Conservation (phyloP, 371 early-diverging fungal genomes). For the Actinomortierella wolfii region DNA sequence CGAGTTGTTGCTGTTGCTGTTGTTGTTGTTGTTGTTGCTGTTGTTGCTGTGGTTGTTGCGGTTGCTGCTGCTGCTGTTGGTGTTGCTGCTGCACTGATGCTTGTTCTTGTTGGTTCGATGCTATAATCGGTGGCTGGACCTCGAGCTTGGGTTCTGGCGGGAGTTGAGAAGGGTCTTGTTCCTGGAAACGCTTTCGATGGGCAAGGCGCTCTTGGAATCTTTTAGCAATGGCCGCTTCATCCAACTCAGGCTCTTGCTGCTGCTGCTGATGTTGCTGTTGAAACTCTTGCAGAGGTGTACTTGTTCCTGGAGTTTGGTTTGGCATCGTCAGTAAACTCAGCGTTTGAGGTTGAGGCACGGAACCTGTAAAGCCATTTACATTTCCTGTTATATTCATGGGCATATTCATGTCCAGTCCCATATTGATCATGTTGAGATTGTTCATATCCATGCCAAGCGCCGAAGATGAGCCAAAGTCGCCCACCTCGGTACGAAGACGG, state of each 20-base stretch:
- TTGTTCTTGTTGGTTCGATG: too few species aligned
- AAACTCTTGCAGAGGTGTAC: background rate
- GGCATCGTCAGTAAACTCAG: conserved; percentile 36
- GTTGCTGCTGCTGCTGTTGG: conserved; percentile 9
- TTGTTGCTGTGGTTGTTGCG: conserved; percentile 3
- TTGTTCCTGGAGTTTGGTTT: conserved; percentile 10
- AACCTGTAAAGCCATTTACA: conserved; percentile 7
- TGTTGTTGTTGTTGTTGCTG: conserved; percentile 2
- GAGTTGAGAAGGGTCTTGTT: too few species aligned
- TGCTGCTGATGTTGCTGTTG: conserved; percentile 25
- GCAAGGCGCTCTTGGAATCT: too few species aligned
- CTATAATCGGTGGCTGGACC: too few species aligned
- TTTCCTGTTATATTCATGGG: conserved; percentile 11
- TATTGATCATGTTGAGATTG: conserved; percentile 12
- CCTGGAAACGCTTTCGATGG: too few species aligned
- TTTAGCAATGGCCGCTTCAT: background rate
- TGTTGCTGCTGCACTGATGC: conserved; percentile 6
- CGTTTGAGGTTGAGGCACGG: background rate
- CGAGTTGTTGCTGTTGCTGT: conserved; percentile 30
- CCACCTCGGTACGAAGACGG: conserved; percentile 23
- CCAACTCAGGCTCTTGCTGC: conserved; percentile 4
- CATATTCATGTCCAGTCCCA: conserved; percentile 29
- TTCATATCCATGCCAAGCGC: conserved; percentile 27
- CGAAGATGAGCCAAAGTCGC: conserved; percentile 8
- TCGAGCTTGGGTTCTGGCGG: too few species aligned